phyloP scores from a whole-genome alignment of 768 basidiomycete genomes.

The Mycena albidolilacea region DNA sequence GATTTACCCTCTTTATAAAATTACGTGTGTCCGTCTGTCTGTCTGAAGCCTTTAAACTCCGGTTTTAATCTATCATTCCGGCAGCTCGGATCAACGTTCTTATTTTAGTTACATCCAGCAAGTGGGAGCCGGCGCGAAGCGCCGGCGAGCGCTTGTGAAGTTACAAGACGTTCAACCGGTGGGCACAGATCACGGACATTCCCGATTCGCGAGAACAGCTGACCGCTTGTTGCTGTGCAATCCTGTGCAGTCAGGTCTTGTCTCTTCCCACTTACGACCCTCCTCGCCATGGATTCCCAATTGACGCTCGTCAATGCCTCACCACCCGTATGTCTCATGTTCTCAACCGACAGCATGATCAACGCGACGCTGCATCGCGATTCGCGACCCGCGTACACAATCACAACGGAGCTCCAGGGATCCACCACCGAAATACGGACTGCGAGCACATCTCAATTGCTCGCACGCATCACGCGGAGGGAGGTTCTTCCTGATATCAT shows the following conservation, averaged over 20 bases:
- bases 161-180: no score
- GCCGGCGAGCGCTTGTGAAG: no score
- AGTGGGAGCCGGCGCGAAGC: no score
- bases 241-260: not conserved
- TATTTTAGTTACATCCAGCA: no score
- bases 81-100: no score
- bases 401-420: conserved; percentile 20
- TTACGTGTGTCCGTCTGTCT: no score
- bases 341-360: conserved; percentile 32
- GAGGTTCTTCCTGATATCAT: conserved; percentile 23
- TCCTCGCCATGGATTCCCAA: conserved; percentile 31
- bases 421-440: conserved; percentile 25
- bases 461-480: conserved; percentile 27
- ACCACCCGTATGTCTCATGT: conserved; percentile 17
- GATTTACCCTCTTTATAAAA: no score
- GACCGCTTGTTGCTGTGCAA: no score
- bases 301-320: conserved; percentile 28
- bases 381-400: conserved; percentile 22
- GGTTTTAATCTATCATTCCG: no score
- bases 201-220: no score
- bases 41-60: no score
- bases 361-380: conserved; percentile 21
- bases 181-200: no score
- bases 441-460: not conserved
- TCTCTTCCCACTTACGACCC: not conserved